phyloP scores from a whole-genome alignment of 331 rosid species.

The Rosa hybrid region DNA sequence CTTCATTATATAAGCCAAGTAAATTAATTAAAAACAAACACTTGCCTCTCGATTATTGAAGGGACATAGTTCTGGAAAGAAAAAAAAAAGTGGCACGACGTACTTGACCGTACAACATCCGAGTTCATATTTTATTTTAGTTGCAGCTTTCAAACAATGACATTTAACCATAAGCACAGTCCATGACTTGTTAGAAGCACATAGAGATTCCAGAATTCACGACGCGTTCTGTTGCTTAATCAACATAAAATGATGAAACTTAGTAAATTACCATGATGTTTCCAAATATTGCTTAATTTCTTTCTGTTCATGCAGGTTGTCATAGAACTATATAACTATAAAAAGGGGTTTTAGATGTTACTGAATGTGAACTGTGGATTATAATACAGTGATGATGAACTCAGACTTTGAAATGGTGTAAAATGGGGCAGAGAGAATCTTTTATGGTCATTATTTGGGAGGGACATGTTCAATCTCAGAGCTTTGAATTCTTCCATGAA shows the following conservation, averaged over 20 bases:
- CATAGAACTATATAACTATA: background rate
- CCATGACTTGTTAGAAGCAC: background rate
- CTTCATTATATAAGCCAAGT: background rate
- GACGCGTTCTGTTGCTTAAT: background rate
- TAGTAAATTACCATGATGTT: background rate
- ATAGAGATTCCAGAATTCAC: background rate
- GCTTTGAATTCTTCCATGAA: conserved; percentile 59
- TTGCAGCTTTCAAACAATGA: background rate
- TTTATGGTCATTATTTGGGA: conserved; percentile 51
- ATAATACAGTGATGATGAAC: conserved; percentile 3
- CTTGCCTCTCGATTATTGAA: background rate
- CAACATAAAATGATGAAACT: background rate
- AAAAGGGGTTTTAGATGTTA: background rate
- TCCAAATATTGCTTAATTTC: background rate
- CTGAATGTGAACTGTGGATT: background rate
- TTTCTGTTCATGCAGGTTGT: background rate
- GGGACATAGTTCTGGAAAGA: background rate
- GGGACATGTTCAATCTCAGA: conserved; percentile 36
- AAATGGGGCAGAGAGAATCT: conserved; percentile 37
- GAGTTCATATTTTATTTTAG: background rate
- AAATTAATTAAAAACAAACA: background rate
- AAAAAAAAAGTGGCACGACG: background rate
- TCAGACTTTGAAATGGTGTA: conserved; percentile 11
- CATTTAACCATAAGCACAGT: background rate
- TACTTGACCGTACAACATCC: conserved; percentile 25